phyloP scores from a whole-genome alignment of 176 grass and related monocot genomes.

The Zoysia japonica region DNA sequence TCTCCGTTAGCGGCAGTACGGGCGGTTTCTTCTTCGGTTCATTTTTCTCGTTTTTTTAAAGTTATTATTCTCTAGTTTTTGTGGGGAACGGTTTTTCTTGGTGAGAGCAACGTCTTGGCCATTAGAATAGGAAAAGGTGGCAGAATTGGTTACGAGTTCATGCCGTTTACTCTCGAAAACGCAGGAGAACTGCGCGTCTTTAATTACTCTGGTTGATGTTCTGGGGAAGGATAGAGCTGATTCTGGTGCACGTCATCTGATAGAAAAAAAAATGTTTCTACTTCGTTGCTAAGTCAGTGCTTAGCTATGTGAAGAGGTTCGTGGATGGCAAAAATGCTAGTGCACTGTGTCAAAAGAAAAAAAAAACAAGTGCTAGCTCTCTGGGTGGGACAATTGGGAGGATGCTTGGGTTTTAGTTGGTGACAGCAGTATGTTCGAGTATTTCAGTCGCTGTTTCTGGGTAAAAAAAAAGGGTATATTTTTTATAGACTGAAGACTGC shows the following conservation, averaged over 20 bases:
- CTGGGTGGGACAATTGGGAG: not conserved
- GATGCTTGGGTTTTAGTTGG: too few relatives aligned
- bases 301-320: not conserved
- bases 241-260: not conserved
- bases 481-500: too few relatives aligned
- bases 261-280: not conserved
- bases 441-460: too few relatives aligned
- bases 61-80: not conserved
- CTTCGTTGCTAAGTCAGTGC: not conserved
- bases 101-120: not conserved
- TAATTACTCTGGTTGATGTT: too few relatives aligned
- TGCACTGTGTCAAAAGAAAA: too few relatives aligned
- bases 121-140: too few relatives aligned
- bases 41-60: not conserved
- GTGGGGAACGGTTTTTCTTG: not conserved
- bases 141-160: too few relatives aligned
- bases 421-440: too few relatives aligned
- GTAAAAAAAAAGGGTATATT: too few relatives aligned
- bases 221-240: not conserved
- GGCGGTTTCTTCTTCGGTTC: not conserved
- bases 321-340: not conserved
- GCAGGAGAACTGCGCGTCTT: too few relatives aligned
- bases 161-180: too few relatives aligned
- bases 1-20: constrained; percentile 21
- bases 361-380: not conserved